Evolutionary conservation across 2,329 filamentous ascomycete species (phyloP).

Genomic region (Byssoonygena ceratinophila): DNA sequence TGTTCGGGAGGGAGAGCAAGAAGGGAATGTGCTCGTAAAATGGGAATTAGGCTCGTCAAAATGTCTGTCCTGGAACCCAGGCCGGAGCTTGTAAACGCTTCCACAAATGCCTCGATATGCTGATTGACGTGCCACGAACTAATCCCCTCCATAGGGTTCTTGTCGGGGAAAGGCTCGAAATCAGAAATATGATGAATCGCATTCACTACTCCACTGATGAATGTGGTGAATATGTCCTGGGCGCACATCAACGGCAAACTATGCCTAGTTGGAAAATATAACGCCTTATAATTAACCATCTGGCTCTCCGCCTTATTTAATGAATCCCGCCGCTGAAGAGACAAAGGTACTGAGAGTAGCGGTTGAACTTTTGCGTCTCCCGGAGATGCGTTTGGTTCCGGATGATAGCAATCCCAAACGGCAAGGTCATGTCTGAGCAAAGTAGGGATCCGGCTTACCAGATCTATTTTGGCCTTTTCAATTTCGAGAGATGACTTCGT

Average conservation of each 20-base stretch:
- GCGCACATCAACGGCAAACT: neutral
- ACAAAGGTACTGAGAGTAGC: neutral
- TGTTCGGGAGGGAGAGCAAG: neutral
- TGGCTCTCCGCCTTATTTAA: neutral
- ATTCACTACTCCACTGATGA: neutral
- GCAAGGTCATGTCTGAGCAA: neutral
- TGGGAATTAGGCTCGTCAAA: neutral
- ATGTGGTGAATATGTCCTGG: constrained; percentile 1
- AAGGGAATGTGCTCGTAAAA: neutral
- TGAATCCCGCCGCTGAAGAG: neutral
- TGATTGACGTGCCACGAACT: neutral
- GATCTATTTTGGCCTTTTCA: neutral
- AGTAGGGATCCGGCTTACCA: neutral
- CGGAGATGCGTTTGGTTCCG: neutral
- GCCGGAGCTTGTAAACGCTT: neutral
- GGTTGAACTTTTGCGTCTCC: neutral
- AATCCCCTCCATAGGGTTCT: neutral
- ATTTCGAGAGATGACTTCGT: neutral
- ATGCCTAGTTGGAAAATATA: neutral
- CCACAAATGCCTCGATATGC: neutral
- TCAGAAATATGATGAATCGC: neutral
- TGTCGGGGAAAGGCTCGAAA: neutral
- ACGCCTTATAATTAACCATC: neutral
- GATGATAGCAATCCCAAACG: neutral
- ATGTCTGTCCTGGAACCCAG: neutral